A percentile compares a stretch with the other conserved stretches of the same genome.
phyloP scores from a whole-genome alignment of 2,329 filamentous ascomycete genomes.

The Verticillium klebahnii region DNA sequence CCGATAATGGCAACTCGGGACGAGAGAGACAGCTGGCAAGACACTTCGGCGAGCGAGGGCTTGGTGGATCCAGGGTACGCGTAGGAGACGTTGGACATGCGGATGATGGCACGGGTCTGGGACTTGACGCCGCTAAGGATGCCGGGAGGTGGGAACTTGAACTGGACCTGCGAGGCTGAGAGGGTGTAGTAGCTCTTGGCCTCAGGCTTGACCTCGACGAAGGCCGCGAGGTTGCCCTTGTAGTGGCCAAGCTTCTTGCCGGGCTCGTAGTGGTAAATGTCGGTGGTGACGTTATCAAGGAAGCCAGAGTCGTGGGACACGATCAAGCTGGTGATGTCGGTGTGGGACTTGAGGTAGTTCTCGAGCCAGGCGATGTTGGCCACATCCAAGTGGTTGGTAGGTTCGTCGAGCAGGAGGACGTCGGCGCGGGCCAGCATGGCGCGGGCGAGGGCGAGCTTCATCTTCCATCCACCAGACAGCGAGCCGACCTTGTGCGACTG shows the following conservation, averaged over 20 bases:
- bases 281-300: slow-evolving; percentile 94
- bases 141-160: slow-evolving; percentile 96
- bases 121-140: slow-evolving; percentile 96
- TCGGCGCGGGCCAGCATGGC: slow-evolving; percentile 98
- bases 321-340: slow-evolving; percentile 94
- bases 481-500: slow-evolving; percentile 90
- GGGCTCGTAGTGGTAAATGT: slow-evolving; percentile 97
- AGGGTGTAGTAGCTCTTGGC: slow-evolving; percentile 98
- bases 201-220: slow-evolving; percentile 87
- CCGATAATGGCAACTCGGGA: slow-evolving; percentile 96
- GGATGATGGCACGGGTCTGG: slow-evolving; percentile 85
- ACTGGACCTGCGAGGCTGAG: slow-evolving; percentile 80
- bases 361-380: slow-evolving; percentile 95
- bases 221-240: slow-evolving; percentile 76
- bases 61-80: slow-evolving; percentile 89
- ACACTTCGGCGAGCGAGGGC: slow-evolving; percentile 81
- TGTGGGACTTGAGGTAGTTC: slow-evolving; percentile 91
- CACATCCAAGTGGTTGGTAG: slow-evolving; percentile 97
- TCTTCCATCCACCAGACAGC: slow-evolving; percentile 98
- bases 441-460: slow-evolving; percentile 94
- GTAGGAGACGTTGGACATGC: slow-evolving; percentile 88
- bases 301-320: slow-evolving; percentile 98
- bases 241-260: slow-evolving; percentile 90
- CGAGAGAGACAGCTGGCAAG: slow-evolving; percentile 82
- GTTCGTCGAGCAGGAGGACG: slow-evolving; percentile 93